A percentile compares a stretch with the other conserved stretches of the same genome.
Evolutionary conservation across 345 rosid species (phyloP).

Genomic region (Trapa bicornis): DNA sequence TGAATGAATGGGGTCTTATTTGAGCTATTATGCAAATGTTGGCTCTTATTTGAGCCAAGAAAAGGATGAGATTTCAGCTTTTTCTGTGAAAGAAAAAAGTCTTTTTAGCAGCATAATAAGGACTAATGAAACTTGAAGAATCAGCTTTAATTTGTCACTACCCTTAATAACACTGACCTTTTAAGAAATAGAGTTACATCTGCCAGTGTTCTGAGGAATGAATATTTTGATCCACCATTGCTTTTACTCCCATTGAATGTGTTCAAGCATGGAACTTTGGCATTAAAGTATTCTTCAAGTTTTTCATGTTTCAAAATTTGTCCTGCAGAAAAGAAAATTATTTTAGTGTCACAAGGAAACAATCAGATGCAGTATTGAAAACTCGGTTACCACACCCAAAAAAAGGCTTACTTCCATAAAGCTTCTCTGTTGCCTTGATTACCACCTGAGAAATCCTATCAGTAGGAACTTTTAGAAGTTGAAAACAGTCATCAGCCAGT

Average conservation of each 20-base stretch:
- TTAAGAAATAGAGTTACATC: constrained; percentile 53
- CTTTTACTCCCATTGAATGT: constrained; percentile 35
- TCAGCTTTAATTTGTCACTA: too few species aligned
- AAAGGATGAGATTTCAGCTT: too few species aligned
- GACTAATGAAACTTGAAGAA: too few species aligned
- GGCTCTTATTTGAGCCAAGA: too few species aligned
- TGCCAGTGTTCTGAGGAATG: constrained; percentile 44
- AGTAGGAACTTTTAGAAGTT: constrained; percentile 49
- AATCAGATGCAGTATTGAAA: not conserved
- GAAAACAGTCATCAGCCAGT: constrained; percentile 86
- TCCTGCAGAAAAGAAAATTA: constrained; percentile 25
- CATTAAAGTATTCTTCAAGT: constrained; percentile 37
- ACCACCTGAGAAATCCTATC: constrained; percentile 65
- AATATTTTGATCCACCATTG: constrained; percentile 33
- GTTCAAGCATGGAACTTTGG: constrained; percentile 80
- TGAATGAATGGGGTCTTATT: too few species aligned
- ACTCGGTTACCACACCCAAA: too few species aligned
- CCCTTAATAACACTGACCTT: constrained; percentile 3
- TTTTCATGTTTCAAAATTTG: constrained; percentile 74
- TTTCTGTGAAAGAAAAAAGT: too few species aligned
- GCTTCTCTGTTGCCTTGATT: constrained; percentile 67
- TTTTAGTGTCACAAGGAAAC: constrained; percentile 1
- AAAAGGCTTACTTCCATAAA: constrained; percentile 70
- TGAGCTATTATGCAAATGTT: too few species aligned
- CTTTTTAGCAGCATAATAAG: too few species aligned